Evolutionary conservation across 2,329 filamentous ascomycete species (phyloP), one percentile per base, ranked within the genome.

Genomic region (Fusarium sacchari): DNA sequence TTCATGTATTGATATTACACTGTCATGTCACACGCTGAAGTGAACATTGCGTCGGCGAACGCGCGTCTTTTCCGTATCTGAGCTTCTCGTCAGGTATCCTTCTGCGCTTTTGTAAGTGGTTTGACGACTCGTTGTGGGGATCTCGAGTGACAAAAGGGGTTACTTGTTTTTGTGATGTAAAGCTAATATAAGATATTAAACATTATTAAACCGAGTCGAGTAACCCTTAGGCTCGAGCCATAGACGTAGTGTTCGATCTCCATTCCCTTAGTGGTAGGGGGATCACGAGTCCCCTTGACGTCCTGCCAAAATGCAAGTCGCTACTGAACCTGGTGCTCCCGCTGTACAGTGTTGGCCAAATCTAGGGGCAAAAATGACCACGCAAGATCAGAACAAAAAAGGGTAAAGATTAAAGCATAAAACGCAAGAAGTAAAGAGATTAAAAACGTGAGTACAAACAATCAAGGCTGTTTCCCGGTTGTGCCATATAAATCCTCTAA

Each of bases 381-480:
- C 15, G n/a, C n/a, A 24, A 34, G 11, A 15, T 11, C 3, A 20
- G 6, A 3, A 12, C 6, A 18, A 34, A 20, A 18, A 15, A 2
- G 4, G 12, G 3, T 1, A 7, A 24, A 10, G 11, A 11, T 6
- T 8, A 24, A 20, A 26, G 7, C 4, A 50, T 2, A 20, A 11
- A 10, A 14, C n/a, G 22, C 5, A 49, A 3, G 15, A 9, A 13
- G 7, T 5, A 49, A 49, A 49, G 5, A 13, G 13, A 32, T 6
- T 3, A 18, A 7, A n/a, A n/a, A n/a, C 1, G 4, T 6, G 4
- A 0, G 10, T 24, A 5, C 22, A 18, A 34, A 4, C 2, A 11
- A 11, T 6, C 6, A 14, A 50, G 7, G 14, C 3, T 10, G 6
- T 4, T 34, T 26, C 12, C n/a, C 12, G 20, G 6, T 11, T 6